Conservation (phyloP, 1,139 yeast species). For the Schizosaccharomyces versatilis region DNA sequence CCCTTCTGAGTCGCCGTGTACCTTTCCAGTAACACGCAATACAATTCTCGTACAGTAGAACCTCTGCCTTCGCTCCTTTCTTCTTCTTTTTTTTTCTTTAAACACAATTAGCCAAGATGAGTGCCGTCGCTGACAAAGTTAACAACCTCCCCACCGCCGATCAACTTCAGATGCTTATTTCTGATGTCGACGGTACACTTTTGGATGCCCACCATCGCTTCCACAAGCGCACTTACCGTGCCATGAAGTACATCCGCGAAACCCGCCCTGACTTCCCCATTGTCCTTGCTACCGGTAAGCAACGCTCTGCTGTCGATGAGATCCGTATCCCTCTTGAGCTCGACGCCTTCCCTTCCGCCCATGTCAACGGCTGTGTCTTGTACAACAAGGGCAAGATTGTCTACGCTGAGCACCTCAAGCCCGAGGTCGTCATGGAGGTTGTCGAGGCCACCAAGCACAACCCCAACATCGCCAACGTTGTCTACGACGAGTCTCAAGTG, state of each 20-base stretch:
- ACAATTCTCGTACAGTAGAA: neutral
- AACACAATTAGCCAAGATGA: neutral
- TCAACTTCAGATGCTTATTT: constrained; percentile 4
- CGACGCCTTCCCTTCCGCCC: constrained; percentile 10
- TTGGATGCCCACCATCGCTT: constrained; percentile 8
- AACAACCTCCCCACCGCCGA: constrained; percentile 1
- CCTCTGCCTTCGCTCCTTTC: neutral
- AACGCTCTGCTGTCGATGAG: constrained; percentile 7
- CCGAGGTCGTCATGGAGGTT: constrained; percentile 5
- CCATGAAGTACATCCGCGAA: constrained; percentile 7
- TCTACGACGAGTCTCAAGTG: constrained; percentile 7
- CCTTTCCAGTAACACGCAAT: too few species aligned
- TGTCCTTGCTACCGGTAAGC: constrained; percentile 10
- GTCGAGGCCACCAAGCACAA: constrained; percentile 3
- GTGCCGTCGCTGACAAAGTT: neutral
- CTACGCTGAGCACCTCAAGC: constrained; percentile 7
- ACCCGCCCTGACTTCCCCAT: constrained; percentile 8
- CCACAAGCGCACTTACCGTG: constrained; percentile 9
- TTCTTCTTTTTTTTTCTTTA: neutral
- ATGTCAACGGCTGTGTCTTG: constrained; percentile 9
- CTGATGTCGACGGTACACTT: constrained; percentile 10
- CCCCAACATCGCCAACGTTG: constrained; percentile 6
- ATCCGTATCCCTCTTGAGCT: constrained; percentile 8
- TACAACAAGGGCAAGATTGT: constrained; percentile 7
- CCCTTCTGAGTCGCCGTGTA: too few species aligned